Evolutionary conservation across 345 rosid species (phyloP).

Genomic region (Anacardium occidentale): DNA sequence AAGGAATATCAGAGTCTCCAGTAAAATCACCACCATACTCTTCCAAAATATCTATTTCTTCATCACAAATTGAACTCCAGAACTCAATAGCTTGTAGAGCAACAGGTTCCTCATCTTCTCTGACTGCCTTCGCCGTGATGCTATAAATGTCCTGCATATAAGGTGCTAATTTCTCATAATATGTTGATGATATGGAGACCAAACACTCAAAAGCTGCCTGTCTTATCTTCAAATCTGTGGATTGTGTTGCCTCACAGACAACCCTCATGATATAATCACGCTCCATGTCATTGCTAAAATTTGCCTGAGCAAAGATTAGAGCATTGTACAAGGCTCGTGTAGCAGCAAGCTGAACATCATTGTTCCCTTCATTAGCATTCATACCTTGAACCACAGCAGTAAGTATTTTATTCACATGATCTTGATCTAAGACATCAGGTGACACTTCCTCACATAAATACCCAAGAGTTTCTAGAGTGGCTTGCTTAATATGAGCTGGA

Average conservation of each 20-base stretch:
- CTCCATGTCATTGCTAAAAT: constrained; percentile 63
- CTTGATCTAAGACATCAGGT: constrained; percentile 41
- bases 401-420: constrained; percentile 41
- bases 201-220: constrained; percentile 67
- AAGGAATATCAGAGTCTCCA: constrained; percentile 54
- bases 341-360: constrained; percentile 66
- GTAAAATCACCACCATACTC: constrained; percentile 50
- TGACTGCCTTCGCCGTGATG: constrained; percentile 60
- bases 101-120: constrained; percentile 62
- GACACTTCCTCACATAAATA: constrained; percentile 45
- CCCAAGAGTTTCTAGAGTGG: constrained; percentile 42
- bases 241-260: constrained; percentile 61
- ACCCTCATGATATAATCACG: constrained; percentile 70
- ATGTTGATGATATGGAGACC: constrained; percentile 63
- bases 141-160: constrained; percentile 57
- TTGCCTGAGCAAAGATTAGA: constrained; percentile 62
- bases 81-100: constrained; percentile 68
- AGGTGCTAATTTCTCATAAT: constrained; percentile 51
- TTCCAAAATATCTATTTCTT: constrained; percentile 65
- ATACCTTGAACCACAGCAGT: constrained; percentile 44
- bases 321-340: constrained; percentile 60
- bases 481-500: constrained; percentile 42
- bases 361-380: constrained; percentile 54
- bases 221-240: constrained; percentile 54
- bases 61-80: constrained; percentile 70